Conservation (phyloP, 768 basidiomycete species). For the Pleurotus giganteus region DNA sequence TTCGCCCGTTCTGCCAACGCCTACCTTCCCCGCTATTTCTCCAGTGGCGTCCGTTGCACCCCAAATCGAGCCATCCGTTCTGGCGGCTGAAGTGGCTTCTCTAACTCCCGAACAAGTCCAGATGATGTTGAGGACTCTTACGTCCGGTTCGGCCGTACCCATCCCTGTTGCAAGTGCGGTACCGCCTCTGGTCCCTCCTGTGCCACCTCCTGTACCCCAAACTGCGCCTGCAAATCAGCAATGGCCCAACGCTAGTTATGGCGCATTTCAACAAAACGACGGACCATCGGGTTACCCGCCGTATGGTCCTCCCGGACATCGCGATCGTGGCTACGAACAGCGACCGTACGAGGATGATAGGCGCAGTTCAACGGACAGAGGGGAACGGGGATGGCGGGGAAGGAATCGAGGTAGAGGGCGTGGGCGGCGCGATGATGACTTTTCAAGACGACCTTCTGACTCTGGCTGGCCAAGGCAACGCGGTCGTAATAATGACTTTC, state of each 20-base stretch:
- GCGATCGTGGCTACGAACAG: slow-evolving; percentile 14
- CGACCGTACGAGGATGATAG: slow-evolving; percentile 31
- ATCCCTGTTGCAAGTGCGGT: slow-evolving; percentile 20
- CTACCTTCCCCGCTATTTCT: slow-evolving; percentile 22
- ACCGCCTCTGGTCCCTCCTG: slow-evolving; percentile 22
- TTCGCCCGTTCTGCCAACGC: slow-evolving; percentile 15
- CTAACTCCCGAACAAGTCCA: slow-evolving; percentile 79
- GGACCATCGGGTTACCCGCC: slow-evolving; percentile 13
- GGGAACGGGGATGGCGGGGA: slow-evolving; percentile 29
- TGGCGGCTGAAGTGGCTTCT: slow-evolving; percentile 70
- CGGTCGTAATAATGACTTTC: slow-evolving; percentile 33
- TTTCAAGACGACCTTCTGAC: slow-evolving; percentile 44
- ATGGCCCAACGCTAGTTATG: slow-evolving; percentile 8
- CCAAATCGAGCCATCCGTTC: slow-evolving; percentile 40
- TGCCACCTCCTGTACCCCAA: slow-evolving; percentile 19
- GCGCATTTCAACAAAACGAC: slow-evolving; percentile 17
- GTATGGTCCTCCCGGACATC: background rate
- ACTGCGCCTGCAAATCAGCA: slow-evolving; percentile 9
- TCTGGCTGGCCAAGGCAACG: slow-evolving; percentile 53
- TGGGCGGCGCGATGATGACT: slow-evolving; percentile 24
- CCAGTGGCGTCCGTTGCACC: background rate
- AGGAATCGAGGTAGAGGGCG: slow-evolving; percentile 32
- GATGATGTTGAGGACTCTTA: slow-evolving; percentile 58
- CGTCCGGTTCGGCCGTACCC: slow-evolving; percentile 33
- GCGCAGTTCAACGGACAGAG: slow-evolving; percentile 17